Conservation (phyloP, 2,329 filamentous ascomycete species). For the Fusarium clavum region DNA sequence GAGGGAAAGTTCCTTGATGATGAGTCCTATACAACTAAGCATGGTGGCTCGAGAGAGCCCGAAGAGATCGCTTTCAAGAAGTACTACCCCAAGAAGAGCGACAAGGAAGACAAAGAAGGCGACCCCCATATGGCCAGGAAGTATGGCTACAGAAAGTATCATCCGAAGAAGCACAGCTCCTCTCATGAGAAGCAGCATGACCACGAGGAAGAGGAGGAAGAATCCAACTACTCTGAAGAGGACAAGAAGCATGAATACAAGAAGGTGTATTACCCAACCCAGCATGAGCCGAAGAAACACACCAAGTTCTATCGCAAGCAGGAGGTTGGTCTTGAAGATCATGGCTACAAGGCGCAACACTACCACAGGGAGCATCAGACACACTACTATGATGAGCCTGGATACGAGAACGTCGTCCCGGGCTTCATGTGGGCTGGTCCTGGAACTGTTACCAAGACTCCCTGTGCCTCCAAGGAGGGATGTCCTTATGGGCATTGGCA, state of each 20-base stretch:
- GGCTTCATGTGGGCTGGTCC: slow-evolving; percentile 6
- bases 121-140: background rate
- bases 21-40: background rate
- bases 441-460: background rate
- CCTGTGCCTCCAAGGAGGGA: background rate
- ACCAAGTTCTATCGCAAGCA: background rate
- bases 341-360: background rate
- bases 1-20: background rate
- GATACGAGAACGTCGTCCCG: background rate
- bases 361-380: background rate
- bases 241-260: background rate
- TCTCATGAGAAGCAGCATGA: background rate
- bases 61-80: background rate
- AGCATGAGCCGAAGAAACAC: background rate
- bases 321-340: background rate
- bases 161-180: background rate
- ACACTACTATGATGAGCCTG: background rate
- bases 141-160: background rate
- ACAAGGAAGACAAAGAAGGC: background rate
- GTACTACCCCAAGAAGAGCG: background rate
- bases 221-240: background rate
- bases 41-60: background rate
- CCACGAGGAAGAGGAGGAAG: background rate
- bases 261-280: background rate
- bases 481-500: slow-evolving; percentile 2